Evolutionary conservation across 495 filamentous ascomycete genomes (phyloP).

Genomic region (Cryomyces minteri): DNA sequence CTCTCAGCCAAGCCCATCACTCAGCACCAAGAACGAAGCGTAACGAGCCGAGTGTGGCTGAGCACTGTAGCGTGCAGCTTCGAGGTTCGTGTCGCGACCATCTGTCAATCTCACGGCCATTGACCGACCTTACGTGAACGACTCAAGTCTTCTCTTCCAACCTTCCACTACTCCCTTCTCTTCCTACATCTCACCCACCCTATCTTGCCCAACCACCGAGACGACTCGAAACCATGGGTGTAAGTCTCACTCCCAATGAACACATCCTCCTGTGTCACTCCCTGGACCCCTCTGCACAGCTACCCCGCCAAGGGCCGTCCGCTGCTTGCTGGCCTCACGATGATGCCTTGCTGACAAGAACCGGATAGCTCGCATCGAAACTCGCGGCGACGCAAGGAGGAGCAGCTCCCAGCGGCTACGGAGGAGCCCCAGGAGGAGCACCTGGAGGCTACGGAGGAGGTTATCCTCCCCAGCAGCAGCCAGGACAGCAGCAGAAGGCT

Average conservation of each 20-base stretch:
- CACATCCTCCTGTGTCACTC: not conserved
- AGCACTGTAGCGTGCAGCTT: no score
- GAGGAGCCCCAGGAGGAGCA: conserved; percentile 1
- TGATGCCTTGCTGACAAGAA: not conserved
- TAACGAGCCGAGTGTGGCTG: no score
- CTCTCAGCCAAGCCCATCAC: no score
- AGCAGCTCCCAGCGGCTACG: conserved; percentile 1
- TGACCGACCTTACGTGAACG: no score
- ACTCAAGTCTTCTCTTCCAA: no score
- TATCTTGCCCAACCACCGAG: not conserved
- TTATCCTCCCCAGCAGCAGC: conserved; percentile 3
- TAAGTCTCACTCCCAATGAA: not conserved
- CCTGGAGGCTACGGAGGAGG: conserved; percentile 2
- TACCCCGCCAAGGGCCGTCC: not conserved
- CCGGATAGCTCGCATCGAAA: conserved; percentile 9
- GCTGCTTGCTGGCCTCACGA: not conserved
- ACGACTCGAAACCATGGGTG: not conserved
- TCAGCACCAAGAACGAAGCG: no score
- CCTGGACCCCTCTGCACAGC: not conserved
- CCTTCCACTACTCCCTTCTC: not conserved
- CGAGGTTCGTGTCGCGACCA: no score
- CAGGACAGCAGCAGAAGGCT: conserved; percentile 3
- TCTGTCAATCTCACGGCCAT: no score
- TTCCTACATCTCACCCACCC: not conserved
- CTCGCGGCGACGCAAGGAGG: conserved; percentile 12